These are phyloP conservation scores for Eucalyptus erythrocorys DNA, from an alignment of 345 rosid genomes.

Conservation along the genomic window DNA sequence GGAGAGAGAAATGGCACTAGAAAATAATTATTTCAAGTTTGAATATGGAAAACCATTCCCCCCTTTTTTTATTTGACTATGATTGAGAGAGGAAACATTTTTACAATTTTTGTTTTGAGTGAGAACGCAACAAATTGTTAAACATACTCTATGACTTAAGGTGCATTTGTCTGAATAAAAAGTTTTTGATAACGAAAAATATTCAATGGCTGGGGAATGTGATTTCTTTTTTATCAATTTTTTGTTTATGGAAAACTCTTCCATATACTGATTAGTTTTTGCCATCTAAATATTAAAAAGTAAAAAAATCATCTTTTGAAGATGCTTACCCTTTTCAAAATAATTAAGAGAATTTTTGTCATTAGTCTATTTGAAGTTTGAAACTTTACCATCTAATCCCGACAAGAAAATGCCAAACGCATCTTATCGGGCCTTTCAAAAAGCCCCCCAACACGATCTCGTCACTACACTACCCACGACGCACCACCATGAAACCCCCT, in stretches of 20 bases:
- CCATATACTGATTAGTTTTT: neutral
- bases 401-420: neutral
- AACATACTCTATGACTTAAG: accelerated
- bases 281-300: no score
- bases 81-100: neutral
- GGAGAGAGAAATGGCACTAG: neutral
- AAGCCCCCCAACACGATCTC: neutral
- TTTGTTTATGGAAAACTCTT: neutral
- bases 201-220: accelerated
- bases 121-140: neutral
- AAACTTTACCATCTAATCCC: neutral
- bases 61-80: neutral
- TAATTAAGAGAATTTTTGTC: neutral
- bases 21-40: neutral
- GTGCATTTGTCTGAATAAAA: no score
- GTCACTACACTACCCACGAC: neutral
- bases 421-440: neutral
- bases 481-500: neutral
- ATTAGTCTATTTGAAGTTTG: neutral
- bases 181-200: no score
- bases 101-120: neutral
- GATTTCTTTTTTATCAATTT: no score
- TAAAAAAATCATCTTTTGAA: no score
- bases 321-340: no score
- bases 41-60: neutral